Evolutionary conservation across 2,329 filamentous ascomycete species (phyloP).

Genomic region (Stachybotrys echinatus): DNA sequence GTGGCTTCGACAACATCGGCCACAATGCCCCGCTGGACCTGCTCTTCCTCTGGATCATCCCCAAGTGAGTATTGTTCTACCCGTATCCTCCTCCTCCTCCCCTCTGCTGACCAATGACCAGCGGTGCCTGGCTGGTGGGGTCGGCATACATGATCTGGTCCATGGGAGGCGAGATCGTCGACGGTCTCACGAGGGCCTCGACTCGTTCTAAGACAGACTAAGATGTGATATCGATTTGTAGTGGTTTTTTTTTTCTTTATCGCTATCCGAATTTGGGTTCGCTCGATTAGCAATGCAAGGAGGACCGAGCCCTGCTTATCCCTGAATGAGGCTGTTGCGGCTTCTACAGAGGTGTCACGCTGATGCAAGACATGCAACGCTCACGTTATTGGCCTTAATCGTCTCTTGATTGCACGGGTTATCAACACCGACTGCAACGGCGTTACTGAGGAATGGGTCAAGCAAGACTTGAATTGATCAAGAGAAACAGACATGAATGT

Average conservation of each 20-base stretch:
- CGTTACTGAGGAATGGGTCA: no score
- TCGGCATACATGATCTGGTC: slow-evolving; percentile 46
- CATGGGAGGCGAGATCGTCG: slow-evolving; percentile 43
- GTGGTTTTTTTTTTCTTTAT: not conserved
- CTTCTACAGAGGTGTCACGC: no score
- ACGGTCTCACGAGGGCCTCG: slow-evolving; percentile 36
- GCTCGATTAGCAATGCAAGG: no score
- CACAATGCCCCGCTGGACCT: slow-evolving; percentile 44
- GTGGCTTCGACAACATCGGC: slow-evolving; percentile 50
- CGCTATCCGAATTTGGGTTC: no score
- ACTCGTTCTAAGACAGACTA: slow-evolving; percentile 35
- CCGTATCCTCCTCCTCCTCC: not conserved
- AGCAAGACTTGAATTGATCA: no score
- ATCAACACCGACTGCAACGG: no score
- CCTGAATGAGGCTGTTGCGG: no score
- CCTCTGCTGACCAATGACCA: slow-evolving; percentile 16
- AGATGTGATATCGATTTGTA: slow-evolving; percentile 1
- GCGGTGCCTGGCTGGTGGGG: slow-evolving; percentile 50
- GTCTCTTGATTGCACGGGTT: no score
- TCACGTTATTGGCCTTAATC: no score
- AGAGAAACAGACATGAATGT: no score
- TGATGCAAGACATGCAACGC: no score
- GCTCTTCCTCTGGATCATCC: slow-evolving; percentile 51
- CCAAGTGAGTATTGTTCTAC: slow-evolving; percentile 51
- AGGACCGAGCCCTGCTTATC: no score